Evolutionary conservation across 2,329 filamentous ascomycete genomes (phyloP), one percentile per base, ranked within the genome.

Genomic region (Xylariales sp.): DNA sequence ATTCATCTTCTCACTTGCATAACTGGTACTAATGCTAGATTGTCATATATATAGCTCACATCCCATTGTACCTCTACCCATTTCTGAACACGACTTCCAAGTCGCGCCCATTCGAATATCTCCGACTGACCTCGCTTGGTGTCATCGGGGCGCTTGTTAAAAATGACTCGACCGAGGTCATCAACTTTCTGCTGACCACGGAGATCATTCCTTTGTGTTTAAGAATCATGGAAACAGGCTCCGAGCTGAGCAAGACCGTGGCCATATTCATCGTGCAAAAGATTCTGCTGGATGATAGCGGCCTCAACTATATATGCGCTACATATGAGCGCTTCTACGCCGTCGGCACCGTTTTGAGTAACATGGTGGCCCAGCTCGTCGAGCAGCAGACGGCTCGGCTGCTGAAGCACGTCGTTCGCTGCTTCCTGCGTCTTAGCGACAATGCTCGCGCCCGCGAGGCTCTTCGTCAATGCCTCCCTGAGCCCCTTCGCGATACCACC

Each of bases 221-320:
- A 30, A 83, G 93, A 44, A 98, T 98, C 57, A 98, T 98, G 93
- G 93, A 98, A 70, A 98, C 93, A 0, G 93, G 93, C 34, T 96
- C 90, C 1, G 93, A 98, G 65, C 76, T 98, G 43, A 96, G 89
- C 72, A 98, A 98, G 72, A 98, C 93, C 1, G 93, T 98, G 12
- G 93, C 93, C 41, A 98, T 98, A 54, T 98, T 98, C 70, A 98
- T 98, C 54, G 93, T 98, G 14, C 93, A 98, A 66, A 98, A 98
- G 74, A 98, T 98, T 18, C 69, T 98, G 37, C 78, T 98, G 3
- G 93, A 98, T 57, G 93, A 98, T 55, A 91, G 95, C 54, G 93
- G 93, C 4, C 76, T 98, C 45, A 93, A 93, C 56, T 98, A 98
- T 64, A 98, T 98, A 42, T 98, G 93, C 66, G 91, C 94, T 48